A percentile compares a stretch with the other conserved stretches of the same genome.
Conservation (phyloP, 495 filamentous ascomycete species). For the Penicillium cosmopolitanum region DNA sequence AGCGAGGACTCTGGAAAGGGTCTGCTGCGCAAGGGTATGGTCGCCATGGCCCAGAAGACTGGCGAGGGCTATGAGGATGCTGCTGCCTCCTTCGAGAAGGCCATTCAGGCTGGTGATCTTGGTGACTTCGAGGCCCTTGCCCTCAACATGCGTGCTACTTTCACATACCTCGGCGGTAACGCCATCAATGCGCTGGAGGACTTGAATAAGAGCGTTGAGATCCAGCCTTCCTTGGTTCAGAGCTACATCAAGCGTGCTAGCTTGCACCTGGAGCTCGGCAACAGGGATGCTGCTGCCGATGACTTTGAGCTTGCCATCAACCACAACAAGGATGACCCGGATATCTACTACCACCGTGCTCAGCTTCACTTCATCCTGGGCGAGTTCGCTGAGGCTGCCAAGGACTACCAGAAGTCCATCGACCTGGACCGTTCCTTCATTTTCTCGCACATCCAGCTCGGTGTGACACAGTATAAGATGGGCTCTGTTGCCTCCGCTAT, state of each 20-base stretch:
- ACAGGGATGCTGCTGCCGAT: constrained; percentile 80
- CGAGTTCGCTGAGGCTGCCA: constrained; percentile 90
- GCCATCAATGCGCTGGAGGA: constrained; percentile 80
- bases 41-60: constrained; percentile 81
- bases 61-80: constrained; percentile 89
- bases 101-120: constrained; percentile 76
- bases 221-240: constrained; percentile 85
- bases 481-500: constrained; percentile 96
- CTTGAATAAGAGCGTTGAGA: constrained; percentile 86
- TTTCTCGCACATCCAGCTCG: constrained; percentile 99
- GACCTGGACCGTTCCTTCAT: constrained; percentile 95
- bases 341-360: constrained; percentile 99
- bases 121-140: constrained; percentile 85
- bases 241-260: constrained; percentile 98
- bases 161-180: constrained; percentile 88
- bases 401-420: constrained; percentile 99
- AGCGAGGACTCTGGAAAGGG: constrained; percentile 80
- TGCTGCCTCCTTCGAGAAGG: constrained; percentile 80
- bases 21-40: constrained; percentile 78
- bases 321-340: constrained; percentile 87
- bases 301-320: constrained; percentile 87
- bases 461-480: constrained; percentile 99
- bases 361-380: constrained; percentile 97
- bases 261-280: constrained; percentile 96
- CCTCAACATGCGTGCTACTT: constrained; percentile 95